Conservation (phyloP, 306 rosid genomes). For the Datisca glomerata region DNA sequence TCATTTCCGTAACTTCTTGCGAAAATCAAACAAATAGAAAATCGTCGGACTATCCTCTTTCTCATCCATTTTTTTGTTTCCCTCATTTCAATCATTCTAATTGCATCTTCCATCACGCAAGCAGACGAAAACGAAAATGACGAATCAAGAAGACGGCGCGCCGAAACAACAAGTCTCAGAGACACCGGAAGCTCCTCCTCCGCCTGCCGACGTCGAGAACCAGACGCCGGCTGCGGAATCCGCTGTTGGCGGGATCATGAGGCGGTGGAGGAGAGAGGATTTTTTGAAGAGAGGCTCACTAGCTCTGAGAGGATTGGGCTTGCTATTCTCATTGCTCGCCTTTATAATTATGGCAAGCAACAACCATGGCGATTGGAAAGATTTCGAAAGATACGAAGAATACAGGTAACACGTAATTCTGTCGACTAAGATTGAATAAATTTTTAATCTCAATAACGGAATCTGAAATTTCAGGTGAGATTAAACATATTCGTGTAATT, state of each 20-base stretch:
- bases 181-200: slow-evolving; percentile 10
- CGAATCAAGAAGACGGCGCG: too few relatives aligned
- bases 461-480: background rate
- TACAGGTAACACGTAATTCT: slow-evolving; percentile 21
- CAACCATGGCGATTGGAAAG: slow-evolving; percentile 44
- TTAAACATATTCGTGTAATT: background rate
- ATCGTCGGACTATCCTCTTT: too few relatives aligned
- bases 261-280: slow-evolving; percentile 58
- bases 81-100: too few relatives aligned
- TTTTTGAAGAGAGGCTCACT: slow-evolving; percentile 40
- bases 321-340: slow-evolving; percentile 47
- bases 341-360: slow-evolving; percentile 52
- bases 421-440: too few relatives aligned
- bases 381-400: slow-evolving; percentile 57
- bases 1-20: too few relatives aligned
- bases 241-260: slow-evolving; percentile 25
- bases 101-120: too few relatives aligned
- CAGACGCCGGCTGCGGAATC: slow-evolving; percentile 1
- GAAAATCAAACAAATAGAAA: too few relatives aligned
- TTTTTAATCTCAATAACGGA: background rate
- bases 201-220: slow-evolving; percentile 5
- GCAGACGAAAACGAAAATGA: too few relatives aligned
- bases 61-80: too few relatives aligned
- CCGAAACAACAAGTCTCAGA: too few relatives aligned
- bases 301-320: slow-evolving; percentile 35